Base-by-base conservation (phyloP, 2,329 filamentous ascomycete genomes). In the Harringtonia lauricola region DNA sequence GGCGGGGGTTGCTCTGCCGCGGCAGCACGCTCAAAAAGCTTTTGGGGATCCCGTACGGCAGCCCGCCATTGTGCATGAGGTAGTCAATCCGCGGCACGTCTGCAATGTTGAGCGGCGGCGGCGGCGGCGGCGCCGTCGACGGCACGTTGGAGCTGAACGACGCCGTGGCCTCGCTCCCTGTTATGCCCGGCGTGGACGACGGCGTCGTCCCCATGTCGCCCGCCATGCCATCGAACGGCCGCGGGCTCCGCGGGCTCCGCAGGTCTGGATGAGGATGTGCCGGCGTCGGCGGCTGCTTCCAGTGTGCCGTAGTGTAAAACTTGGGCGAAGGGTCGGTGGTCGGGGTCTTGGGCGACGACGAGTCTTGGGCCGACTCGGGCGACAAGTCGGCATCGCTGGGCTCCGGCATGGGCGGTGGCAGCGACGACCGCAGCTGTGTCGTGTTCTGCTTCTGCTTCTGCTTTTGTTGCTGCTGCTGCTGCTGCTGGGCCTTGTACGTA, bases 71-170 rank as follows among this genome's bases (percentile, higher is more conserved):
- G 54, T 92, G 86, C 43, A 95, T 72, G 17, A 96, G 70, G 58
- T 96, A 96, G 59, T 96, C 90, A 17, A 96, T 88, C 48, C 86
- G 77, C 1, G 90, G 90, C 13, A 81, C 73, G 34, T 87, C 79
- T 36, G 81, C 70, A 41, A 80, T 66, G 52, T 79, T 74, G 9
- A 87, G 75, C 1, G 83, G 80, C 1, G 86, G 83, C 2, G 84
- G 88, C 0, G 88, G 87, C 0, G 86, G 86, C 2, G 86, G 74
- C 2, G 74, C 68, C 0, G 74, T 70, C 0, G 71, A 72, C 0
- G 68, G 30, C 9, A 26, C 21, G 3, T 41, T 39, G 15, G 48
- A 50, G 66, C 2, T 40, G 17, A 45, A 42, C 15, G 44, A 48
- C 2, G 43, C 42, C 22, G 43, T 44, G 3, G 24, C 12, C n/a